Evolutionary conservation across 192 early-diverging fungal species (phyloP).

Genomic region (Coemansia sp.): DNA sequence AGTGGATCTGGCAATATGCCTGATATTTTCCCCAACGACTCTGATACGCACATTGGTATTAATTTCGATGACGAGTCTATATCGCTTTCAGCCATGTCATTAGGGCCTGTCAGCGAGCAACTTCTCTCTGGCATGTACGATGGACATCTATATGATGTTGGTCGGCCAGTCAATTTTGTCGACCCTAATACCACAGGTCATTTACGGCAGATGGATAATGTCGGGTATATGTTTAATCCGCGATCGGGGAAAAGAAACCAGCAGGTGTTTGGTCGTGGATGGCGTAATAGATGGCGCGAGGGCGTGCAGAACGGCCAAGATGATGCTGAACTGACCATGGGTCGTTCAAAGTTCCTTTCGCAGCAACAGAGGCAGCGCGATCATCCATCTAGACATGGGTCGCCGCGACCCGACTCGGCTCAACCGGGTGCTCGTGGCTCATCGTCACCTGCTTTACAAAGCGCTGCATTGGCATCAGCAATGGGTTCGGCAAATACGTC

Average conservation of each 20-base stretch:
- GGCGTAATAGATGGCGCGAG: slow-evolving; percentile 34
- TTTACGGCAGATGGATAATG: slow-evolving; percentile 89
- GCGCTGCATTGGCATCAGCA: background rate
- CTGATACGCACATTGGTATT: background rate
- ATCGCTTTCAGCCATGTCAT: slow-evolving; percentile 74
- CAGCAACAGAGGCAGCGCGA: slow-evolving; percentile 47
- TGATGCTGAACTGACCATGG: slow-evolving; percentile 45
- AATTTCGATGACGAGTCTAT: slow-evolving; percentile 42
- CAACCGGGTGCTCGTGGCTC: slow-evolving; percentile 3
- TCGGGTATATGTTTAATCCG: slow-evolving; percentile 91
- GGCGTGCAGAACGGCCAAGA: slow-evolving; percentile 19
- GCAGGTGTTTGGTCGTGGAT: slow-evolving; percentile 33
- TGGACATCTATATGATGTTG: slow-evolving; percentile 66
- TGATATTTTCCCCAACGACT: background rate
- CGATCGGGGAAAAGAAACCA: slow-evolving; percentile 79
- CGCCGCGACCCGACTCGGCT: background rate
- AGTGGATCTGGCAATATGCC: slow-evolving; percentile 44
- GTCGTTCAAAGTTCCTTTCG: slow-evolving; percentile 45
- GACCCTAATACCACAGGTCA: slow-evolving; percentile 72
- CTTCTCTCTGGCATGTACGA: slow-evolving; percentile 78
- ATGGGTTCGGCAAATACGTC: no score
- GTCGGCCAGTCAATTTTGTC: slow-evolving; percentile 70
- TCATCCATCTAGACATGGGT: slow-evolving; percentile 25
- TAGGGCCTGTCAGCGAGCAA: slow-evolving; percentile 78
- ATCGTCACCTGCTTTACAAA: slow-evolving; percentile 53